These are phyloP conservation scores for Calocybe cyanea DNA, from an alignment of 768 basidiomycete genomes.

Conservation along the genomic window DNA sequence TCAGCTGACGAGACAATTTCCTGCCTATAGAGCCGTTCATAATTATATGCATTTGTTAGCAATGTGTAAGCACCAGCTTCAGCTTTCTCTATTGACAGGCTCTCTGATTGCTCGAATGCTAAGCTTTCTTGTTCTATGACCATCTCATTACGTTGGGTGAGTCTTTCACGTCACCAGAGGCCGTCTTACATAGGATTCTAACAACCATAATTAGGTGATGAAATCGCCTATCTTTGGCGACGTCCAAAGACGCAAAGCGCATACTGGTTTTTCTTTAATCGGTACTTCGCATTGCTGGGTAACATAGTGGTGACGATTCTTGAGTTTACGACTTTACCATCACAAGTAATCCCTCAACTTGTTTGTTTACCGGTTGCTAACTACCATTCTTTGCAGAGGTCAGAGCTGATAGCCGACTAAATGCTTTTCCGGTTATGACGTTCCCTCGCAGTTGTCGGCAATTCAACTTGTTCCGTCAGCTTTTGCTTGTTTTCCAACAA, in stretches of 20 bases:
- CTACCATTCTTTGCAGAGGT: conserved; percentile 13
- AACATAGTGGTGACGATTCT: conserved; percentile 29
- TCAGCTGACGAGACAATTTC: neutral
- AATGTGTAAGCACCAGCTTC: conserved; percentile 25
- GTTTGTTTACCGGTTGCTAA: neutral
- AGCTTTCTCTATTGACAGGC: neutral
- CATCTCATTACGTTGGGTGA: conserved; percentile 34
- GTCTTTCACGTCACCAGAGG: neutral
- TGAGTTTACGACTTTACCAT: conserved; percentile 23
- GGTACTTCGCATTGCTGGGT: conserved; percentile 43
- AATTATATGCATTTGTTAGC: conserved; percentile 29
- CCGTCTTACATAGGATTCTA: neutral
- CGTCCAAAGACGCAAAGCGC: conserved; percentile 34
- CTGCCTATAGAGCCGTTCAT: conserved; percentile 20
- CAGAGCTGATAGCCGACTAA: neutral
- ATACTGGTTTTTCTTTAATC: conserved; percentile 45
- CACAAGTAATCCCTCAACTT: conserved; percentile 16
- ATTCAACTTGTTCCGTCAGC: conserved; percentile 36
- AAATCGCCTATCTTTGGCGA: conserved; percentile 43
- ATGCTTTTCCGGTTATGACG: neutral
- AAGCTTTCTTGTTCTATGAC: conserved; percentile 35
- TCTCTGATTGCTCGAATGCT: neutral
- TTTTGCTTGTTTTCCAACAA: conserved; percentile 39
- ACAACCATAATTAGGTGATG: conserved; percentile 23
- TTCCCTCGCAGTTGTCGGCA: conserved; percentile 32